Base-by-base conservation (phyloP, 495 filamentous ascomycete genomes). In the Jackrogersella minutella region DNA sequence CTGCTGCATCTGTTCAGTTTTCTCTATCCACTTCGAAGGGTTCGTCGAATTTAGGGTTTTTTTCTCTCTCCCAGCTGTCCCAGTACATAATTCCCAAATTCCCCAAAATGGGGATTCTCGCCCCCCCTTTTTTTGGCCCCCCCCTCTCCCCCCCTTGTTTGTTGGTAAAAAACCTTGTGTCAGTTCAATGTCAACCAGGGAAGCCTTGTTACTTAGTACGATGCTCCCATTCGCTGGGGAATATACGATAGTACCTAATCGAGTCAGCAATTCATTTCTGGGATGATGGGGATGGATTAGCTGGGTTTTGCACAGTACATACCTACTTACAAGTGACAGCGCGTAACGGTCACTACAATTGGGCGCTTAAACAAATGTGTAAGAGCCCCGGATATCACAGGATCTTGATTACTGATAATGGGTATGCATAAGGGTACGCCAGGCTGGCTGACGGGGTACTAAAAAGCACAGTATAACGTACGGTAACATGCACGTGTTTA, bases 351-450 rank as follows among this genome's bases (percentile, higher is more conserved):
- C 33, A 39, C 31, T 33, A 31, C 14, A 31, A 22, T 36, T 6
- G 43, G 36, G 60, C 60, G 60, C 60, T 49, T 64, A 64, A 31
- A 16, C 43, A 41, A 30, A 30, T 30, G 43, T 51, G 58, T 51
- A 60, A 36, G 28, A 34, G 31, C 21, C 3, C 7, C 3, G 26
- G 26, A 30, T 7, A 30, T 30, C 3, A 7, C 26, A 30, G 26
- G 7, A 3, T 30, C 7, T 3, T 30, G 7, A 30, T n/a, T n/a
- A n/a, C n/a, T n/a, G n/a, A n/a, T n/a, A n/a, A n/a, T n/a, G n/a
- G n/a, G n/a, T n/a, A n/a, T n/a, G n/a, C n/a, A n/a, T n/a, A n/a
- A n/a, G n/a, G n/a, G n/a, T n/a, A n/a, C n/a, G n/a, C n/a, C n/a
- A n/a, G n/a, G n/a, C n/a, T n/a, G n/a, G n/a, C n/a, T n/a, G n/a